Percentiles rank a stretch among this genome's conserved stretches.
phyloP scores from a whole-genome alignment of 2,329 filamentous ascomycete genomes.

The Purpureocillium lavendulum region DNA sequence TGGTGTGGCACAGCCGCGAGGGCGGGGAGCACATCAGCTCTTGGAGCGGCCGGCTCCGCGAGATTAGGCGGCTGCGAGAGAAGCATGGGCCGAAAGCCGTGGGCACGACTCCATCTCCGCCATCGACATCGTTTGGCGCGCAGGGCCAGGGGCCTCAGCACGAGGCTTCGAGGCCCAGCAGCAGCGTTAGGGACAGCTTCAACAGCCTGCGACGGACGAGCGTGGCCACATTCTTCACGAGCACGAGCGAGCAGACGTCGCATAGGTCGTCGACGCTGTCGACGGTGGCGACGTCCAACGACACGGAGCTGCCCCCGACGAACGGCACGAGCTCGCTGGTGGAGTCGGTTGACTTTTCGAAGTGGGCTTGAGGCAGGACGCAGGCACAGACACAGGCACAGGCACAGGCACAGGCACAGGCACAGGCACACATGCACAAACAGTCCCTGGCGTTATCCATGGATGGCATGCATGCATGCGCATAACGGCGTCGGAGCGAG shows the following conservation, averaged over 20 bases:
- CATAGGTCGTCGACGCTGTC: slow-evolving; percentile 50
- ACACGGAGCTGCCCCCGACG: slow-evolving; percentile 38
- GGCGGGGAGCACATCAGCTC: slow-evolving; percentile 79
- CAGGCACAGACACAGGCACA: too few relatives aligned
- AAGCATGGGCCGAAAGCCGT: slow-evolving; percentile 42
- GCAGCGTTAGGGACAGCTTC: slow-evolving; percentile 48
- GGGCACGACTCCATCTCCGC: slow-evolving; percentile 16
- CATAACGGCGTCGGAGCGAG: too few relatives aligned
- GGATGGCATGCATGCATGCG: too few relatives aligned
- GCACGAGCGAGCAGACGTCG: slow-evolving; percentile 45
- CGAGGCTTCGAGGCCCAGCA: slow-evolving; percentile 10
- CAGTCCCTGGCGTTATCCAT: too few relatives aligned
- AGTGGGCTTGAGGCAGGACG: slow-evolving; percentile 22
- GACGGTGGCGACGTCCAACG: slow-evolving; percentile 44
- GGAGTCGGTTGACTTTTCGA: slow-evolving; percentile 30
- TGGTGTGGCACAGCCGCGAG: slow-evolving; percentile 75
- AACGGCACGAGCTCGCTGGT: slow-evolving; percentile 21
- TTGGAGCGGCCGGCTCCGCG: slow-evolving; percentile 79
- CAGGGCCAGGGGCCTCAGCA: slow-evolving; percentile 11
- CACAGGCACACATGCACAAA: too few relatives aligned
- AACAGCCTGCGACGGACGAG: slow-evolving; percentile 54
- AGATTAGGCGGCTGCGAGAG: slow-evolving; percentile 76
- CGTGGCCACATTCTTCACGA: slow-evolving; percentile 56
- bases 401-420: too few relatives aligned
- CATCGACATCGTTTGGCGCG: slow-evolving; percentile 21